Percentiles rank a stretch among this genome's conserved stretches.
phyloP scores from a whole-genome alignment of 2,329 filamentous ascomycete species.

The Aureobasidium pullulans region DNA sequence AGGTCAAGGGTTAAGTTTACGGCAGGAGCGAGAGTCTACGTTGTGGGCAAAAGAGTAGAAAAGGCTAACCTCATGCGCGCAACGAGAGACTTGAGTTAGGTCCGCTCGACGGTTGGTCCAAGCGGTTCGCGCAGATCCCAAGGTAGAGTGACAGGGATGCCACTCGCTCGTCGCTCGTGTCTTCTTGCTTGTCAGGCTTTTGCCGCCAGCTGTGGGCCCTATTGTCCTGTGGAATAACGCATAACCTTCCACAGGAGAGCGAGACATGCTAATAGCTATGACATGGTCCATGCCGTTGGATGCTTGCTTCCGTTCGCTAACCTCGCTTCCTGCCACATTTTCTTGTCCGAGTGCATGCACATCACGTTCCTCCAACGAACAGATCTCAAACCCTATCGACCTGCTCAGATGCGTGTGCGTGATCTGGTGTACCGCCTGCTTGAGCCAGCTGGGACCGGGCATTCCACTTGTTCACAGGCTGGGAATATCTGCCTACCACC shows the following conservation, averaged over 20 bases:
- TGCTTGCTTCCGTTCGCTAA: slow-evolving; percentile 2
- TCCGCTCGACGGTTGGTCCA: slow-evolving; percentile 1
- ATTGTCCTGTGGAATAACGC: not conserved
- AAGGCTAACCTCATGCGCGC: not conserved
- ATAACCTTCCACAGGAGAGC: not conserved
- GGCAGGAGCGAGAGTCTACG: not conserved
- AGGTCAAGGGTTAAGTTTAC: not conserved
- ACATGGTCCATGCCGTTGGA: slow-evolving; percentile 4
- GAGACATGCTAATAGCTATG: not conserved
- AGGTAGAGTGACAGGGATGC: slow-evolving; percentile 12
- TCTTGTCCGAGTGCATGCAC: not conserved
- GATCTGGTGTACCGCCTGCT: slow-evolving; percentile 1
- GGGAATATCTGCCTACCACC: not conserved
- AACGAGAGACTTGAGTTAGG: slow-evolving; percentile 4
- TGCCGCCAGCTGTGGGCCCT: not conserved
- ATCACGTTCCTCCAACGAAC: slow-evolving; percentile 9
- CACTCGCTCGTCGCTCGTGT: slow-evolving; percentile 6
- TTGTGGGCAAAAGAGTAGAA: not conserved
- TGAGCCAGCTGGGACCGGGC: not conserved
- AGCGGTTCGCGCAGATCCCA: slow-evolving; percentile 6
- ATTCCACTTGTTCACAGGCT: too few relatives aligned
- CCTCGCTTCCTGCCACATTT: slow-evolving; percentile 5
- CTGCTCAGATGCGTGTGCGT: slow-evolving; percentile 7
- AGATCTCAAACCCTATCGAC: slow-evolving; percentile 12
- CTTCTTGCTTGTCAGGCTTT: slow-evolving; percentile 9